Base-by-base conservation (phyloP, 1,139 yeast genomes). In the Candida sp. region DNA sequence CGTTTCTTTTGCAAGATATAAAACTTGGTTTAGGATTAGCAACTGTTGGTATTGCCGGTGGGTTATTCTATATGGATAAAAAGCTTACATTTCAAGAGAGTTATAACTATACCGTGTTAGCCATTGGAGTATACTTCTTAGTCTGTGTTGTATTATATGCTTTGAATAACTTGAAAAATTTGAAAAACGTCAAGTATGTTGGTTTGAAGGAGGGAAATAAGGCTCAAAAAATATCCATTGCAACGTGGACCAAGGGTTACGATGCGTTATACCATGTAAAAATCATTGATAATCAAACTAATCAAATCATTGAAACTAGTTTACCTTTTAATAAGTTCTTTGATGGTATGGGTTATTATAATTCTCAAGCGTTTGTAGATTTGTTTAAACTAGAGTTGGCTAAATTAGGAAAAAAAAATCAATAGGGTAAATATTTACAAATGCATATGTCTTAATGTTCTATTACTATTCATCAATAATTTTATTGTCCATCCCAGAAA, bases 21-120 rank as follows among this genome's bases (percentile, higher is more conserved):
- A 84, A 86, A 53, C 70, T 91, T 39, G 82, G 75, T 1, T 61
- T 90, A 37, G 96, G 97, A 0, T 83, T 81, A 53, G 51, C 73
- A 9, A 79, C 89, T 3, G 91, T 87, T 7, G 65, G 70, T 1
- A 66, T 84, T 15, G 87, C 96, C 2, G 96, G 77, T 1, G 60
- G 69, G 5, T 77, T 89, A 45, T 89, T 79, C 57, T 71, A 73
- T 45, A 60, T 81, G 36, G 97, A 91, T 60, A 85, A 85, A 64
- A 78, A 80, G 50, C 68, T 70, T 46, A 58, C 66, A 22, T 79
- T 79, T 54, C 57, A 66, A 25, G 73, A 77, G 36, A 46, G 62
- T 0, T 67, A 60, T 44, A 61, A 63, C 44, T 54, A 68, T 22
- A 62, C 69, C 1, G 62, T 65, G 27, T 66, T 64, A 1, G 56